Percentiles rank a stretch among this genome's conserved stretches.
phyloP scores from a whole-genome alignment of 208 protist genomes.

The Leishmania martiniquensis region DNA sequence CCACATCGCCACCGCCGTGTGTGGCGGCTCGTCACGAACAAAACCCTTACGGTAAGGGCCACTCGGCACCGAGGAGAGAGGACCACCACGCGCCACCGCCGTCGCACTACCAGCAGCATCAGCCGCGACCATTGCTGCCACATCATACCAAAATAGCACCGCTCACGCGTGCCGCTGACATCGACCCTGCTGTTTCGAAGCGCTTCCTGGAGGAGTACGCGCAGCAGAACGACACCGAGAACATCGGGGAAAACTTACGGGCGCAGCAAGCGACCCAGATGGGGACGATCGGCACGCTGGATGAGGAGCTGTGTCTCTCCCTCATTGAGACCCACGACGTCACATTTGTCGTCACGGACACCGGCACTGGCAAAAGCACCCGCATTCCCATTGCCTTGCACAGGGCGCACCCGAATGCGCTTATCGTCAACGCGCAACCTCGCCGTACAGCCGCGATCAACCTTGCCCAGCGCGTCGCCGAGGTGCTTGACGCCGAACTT shows the following conservation, averaged over 20 bases:
- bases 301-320: slow-evolving; percentile 49
- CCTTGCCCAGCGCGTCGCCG: slow-evolving; percentile 69
- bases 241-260: slow-evolving; percentile 37
- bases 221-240: slow-evolving; percentile 46
- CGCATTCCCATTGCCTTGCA: slow-evolving; percentile 81
- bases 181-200: slow-evolving; percentile 34
- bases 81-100: not conserved
- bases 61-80: not conserved
- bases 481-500: slow-evolving; percentile 44
- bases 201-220: slow-evolving; percentile 68
- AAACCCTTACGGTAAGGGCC: slow-evolving; percentile 11
- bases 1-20: not conserved
- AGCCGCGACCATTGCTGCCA: not conserved
- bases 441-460: slow-evolving; percentile 84
- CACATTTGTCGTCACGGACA: slow-evolving; percentile 88
- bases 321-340: slow-evolving; percentile 83
- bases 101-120: not conserved
- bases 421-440: slow-evolving; percentile 78
- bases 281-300: slow-evolving; percentile 56
- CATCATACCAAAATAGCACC: not conserved
- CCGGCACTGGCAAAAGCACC: slow-evolving; percentile 90
- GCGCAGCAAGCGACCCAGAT: slow-evolving; percentile 32
- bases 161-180: slow-evolving; percentile 3
- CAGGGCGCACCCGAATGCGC: slow-evolving; percentile 35
- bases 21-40: slow-evolving; percentile 1